Conservation (phyloP, 306 rosid species). For the Trifolium fragiferum region DNA sequence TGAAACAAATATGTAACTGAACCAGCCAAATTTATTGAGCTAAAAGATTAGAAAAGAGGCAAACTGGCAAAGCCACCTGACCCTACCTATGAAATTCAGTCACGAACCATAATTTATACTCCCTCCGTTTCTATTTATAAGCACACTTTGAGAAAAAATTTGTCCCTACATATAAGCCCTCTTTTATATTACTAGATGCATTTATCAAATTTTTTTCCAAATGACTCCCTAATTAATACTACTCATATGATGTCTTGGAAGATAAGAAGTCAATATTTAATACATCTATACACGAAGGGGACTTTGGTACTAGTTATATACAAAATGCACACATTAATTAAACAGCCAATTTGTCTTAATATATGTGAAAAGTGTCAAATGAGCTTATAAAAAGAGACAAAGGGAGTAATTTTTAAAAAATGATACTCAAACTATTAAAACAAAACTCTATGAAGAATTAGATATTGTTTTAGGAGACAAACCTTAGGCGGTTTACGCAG, state of each 20-base stretch:
- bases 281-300: neutral
- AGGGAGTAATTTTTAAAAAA: neutral
- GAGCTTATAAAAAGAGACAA: neutral
- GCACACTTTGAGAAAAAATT: neutral
- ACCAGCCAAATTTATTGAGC: neutral
- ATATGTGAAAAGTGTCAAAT: neutral
- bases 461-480: conserved; percentile 23
- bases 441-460: conserved; percentile 10
- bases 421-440: neutral
- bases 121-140: neutral
- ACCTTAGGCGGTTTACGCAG: conserved; percentile 79
- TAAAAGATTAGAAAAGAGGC: neutral
- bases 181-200: neutral
- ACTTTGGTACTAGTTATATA: neutral
- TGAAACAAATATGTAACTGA: neutral
- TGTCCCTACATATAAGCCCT: neutral
- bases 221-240: neutral
- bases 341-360: neutral
- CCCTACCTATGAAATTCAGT: conserved; percentile 6
- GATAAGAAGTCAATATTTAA: neutral
- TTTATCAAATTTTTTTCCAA: neutral
- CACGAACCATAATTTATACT: neutral
- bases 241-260: neutral
- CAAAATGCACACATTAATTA: neutral
- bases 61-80: conserved; percentile 9